Conservation (phyloP, 2,329 filamentous ascomycete species). For the Biscogniauxia mediterranea region DNA sequence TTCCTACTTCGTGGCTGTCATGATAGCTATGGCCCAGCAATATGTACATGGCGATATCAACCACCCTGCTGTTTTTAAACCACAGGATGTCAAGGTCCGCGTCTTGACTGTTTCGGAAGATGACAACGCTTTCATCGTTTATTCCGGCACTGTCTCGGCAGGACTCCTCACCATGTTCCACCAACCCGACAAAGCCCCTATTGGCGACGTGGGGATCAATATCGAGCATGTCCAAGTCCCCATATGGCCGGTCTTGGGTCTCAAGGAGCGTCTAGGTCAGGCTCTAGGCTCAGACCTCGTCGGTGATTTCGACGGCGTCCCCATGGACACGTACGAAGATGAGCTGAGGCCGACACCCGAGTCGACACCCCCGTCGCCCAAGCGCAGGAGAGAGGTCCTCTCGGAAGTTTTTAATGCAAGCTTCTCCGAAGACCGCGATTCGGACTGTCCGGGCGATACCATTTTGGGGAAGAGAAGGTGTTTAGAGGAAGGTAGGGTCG, state of each 20-base stretch:
- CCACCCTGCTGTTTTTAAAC: slow-evolving; percentile 23
- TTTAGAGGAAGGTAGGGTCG: slow-evolving; percentile 29
- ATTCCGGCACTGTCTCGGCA: slow-evolving; percentile 48
- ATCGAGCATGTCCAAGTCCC: slow-evolving; percentile 50
- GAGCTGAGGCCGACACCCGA: slow-evolving; percentile 22
- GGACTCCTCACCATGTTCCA: slow-evolving; percentile 51
- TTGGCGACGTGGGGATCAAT: slow-evolving; percentile 36
- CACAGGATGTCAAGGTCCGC: slow-evolving; percentile 46
- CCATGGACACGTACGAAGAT: slow-evolving; percentile 47
- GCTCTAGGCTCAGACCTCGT: slow-evolving; percentile 52
- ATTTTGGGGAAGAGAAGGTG: slow-evolving; percentile 26
- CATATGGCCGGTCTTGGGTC: slow-evolving; percentile 53
- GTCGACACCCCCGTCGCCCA: slow-evolving; percentile 16
- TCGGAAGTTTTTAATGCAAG: slow-evolving; percentile 32
- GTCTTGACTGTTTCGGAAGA: slow-evolving; percentile 49
- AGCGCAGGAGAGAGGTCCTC: slow-evolving; percentile 27
- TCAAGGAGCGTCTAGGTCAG: slow-evolving; percentile 54
- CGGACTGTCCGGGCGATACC: slow-evolving; percentile 14
- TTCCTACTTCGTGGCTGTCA: slow-evolving; percentile 49
- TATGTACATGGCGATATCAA: slow-evolving; percentile 44
- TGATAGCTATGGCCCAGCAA: slow-evolving; percentile 57
- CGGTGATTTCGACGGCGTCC: slow-evolving; percentile 40
- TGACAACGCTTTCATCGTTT: slow-evolving; percentile 51
- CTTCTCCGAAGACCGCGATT: slow-evolving; percentile 31
- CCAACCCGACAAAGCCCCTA: slow-evolving; percentile 42